phyloP scores from a whole-genome alignment of 2,329 filamentous ascomycete species.

The Exophiala sp. region DNA sequence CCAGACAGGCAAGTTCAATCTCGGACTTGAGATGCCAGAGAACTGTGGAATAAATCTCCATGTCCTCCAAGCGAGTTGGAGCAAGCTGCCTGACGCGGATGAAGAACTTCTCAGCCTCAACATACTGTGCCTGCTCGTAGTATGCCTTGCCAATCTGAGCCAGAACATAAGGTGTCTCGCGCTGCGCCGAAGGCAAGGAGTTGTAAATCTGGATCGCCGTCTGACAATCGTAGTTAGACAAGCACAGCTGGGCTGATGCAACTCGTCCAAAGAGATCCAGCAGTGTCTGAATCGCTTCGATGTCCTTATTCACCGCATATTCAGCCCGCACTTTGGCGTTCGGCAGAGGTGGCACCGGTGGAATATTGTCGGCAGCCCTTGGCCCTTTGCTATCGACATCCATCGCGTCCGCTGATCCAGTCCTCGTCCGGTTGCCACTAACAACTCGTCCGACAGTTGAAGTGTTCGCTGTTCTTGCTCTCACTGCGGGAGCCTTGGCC shows the following conservation, averaged over 20 bases:
- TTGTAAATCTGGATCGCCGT: slow-evolving; percentile 73
- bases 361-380: slow-evolving; percentile 35
- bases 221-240: slow-evolving; percentile 74
- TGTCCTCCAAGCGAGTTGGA: slow-evolving; percentile 82
- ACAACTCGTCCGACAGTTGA: slow-evolving; percentile 80
- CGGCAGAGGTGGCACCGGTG: slow-evolving; percentile 30
- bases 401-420: slow-evolving; percentile 54
- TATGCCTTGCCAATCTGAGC: slow-evolving; percentile 85
- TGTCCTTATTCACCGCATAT: slow-evolving; percentile 50
- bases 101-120: slow-evolving; percentile 83
- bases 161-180: slow-evolving; percentile 90
- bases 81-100: slow-evolving; percentile 72
- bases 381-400: slow-evolving; percentile 67
- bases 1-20: slow-evolving; percentile 84
- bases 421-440: slow-evolving; percentile 82
- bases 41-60: slow-evolving; percentile 98
- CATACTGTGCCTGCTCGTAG: slow-evolving; percentile 84
- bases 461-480: slow-evolving; percentile 61
- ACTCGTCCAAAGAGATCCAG: slow-evolving; percentile 79
- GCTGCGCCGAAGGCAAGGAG: slow-evolving; percentile 67
- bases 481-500: slow-evolving; percentile 70
- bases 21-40: slow-evolving; percentile 97
- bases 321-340: slow-evolving; percentile 32
- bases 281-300: slow-evolving; percentile 72
- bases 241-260: slow-evolving; percentile 71